These are phyloP conservation scores for Fusarium sp. DNA, from an alignment of 2,329 filamentous ascomycete genomes.

Conservation along the genomic window DNA sequence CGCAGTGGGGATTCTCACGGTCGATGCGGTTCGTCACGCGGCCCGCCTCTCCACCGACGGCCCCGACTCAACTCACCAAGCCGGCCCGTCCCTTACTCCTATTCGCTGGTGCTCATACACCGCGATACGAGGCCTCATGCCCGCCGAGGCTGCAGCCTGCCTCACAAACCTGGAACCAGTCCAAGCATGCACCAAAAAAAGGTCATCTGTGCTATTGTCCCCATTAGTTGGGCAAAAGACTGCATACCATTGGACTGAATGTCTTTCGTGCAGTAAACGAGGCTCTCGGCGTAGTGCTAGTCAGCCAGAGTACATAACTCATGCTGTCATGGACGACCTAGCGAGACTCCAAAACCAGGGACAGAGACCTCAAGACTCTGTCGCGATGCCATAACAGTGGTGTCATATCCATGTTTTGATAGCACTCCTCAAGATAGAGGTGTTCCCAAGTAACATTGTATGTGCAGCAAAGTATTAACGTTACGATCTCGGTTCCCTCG, in stretches of 20 bases:
- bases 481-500: constrained; percentile 35
- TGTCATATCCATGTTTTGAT: constrained; percentile 24
- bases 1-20: constrained; percentile 16
- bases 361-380: background rate
- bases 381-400: constrained; percentile 13
- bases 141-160: constrained; percentile 28
- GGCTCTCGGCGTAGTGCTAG: constrained; percentile 28
- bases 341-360: constrained; percentile 12
- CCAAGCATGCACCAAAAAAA: constrained; percentile 36
- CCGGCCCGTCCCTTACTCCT: constrained; percentile 26
- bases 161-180: constrained; percentile 17
- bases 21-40: constrained; percentile 39
- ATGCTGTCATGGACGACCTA: constrained; percentile 15
- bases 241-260: constrained; percentile 21
- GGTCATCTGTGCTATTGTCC: constrained; percentile 37
- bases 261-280: constrained; percentile 21
- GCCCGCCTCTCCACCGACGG: constrained; percentile 19
- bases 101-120: constrained; percentile 35
- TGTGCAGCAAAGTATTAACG: constrained; percentile 8
- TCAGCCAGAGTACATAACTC: constrained; percentile 8
- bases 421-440: background rate
- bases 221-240: constrained; percentile 14
- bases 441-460: constrained; percentile 13
- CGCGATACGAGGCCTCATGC: constrained; percentile 39
- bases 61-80: constrained; percentile 19